phyloP scores from a whole-genome alignment of 139 green algal species.

The Coelastrella sp. region DNA sequence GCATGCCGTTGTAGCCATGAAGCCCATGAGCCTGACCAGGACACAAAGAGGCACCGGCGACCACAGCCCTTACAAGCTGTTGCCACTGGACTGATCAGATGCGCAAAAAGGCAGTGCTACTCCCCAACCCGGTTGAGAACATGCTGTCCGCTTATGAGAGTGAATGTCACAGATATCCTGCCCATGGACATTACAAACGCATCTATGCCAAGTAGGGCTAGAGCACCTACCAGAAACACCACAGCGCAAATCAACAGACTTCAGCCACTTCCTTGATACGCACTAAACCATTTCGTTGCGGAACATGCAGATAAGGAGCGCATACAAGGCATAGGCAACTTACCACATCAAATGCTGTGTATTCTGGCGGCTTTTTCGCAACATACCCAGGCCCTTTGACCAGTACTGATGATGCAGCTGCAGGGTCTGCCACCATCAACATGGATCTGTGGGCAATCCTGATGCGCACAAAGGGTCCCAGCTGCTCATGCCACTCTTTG shows the following conservation, averaged over 20 bases:
- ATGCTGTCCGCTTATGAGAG: no score
- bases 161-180: no score
- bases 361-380: constrained; percentile 4
- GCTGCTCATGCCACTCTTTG: constrained; percentile 32
- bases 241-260: no score
- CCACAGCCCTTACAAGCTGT: background rate
- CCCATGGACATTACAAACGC: no score
- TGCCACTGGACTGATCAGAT: background rate
- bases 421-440: constrained; percentile 34
- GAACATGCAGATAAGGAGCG: background rate
- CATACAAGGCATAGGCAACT: background rate
- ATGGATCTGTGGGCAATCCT: constrained; percentile 6
- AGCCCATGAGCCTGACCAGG: constrained; percentile 25
- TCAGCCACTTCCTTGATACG: no score
- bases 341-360: constrained; percentile 43
- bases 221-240: no score
- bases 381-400: constrained; percentile 30
- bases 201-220: no score
- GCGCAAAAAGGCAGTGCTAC: no score
- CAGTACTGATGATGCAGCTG: background rate
- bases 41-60: background rate
- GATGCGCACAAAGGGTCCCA: constrained; percentile 23
- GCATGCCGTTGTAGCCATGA: constrained; percentile 31
- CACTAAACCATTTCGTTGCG: no score
- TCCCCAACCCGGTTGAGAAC: no score